Base-by-base conservation (phyloP, 2,329 filamentous ascomycete genomes). In the Penicillium sp. region DNA sequence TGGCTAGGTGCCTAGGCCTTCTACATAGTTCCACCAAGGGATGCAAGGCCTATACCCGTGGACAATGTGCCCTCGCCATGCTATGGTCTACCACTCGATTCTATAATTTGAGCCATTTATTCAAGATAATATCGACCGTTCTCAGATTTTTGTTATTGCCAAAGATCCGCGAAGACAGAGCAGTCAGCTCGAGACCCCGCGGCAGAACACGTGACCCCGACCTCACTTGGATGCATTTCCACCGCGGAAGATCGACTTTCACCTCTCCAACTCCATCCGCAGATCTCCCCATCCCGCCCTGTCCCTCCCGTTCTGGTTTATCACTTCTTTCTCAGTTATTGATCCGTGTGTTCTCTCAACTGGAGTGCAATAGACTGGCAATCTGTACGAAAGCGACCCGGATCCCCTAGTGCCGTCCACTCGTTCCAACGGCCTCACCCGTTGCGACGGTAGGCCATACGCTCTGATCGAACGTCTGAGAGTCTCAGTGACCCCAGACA, bases 181-280 rank as follows among this genome's bases (percentile, higher is more conserved):
- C 9, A 35, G 5, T 20, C 32, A 20, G 15, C 1, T 35, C 32
- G 18, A 37, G 18, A 37, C 33, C 33, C 15, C 3, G 23, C 18
- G 8, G 33, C 5, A 20, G 33, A 10, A 5, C 33, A 37, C 33
- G 33, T 37, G 33, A 37, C 33, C 33, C 18, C 3, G 15, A 37
- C 33, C 15, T 37, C 33, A 37, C 15, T 48, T 61, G 59, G 64
- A 62, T 57, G 57, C 62, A 69, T 67, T 69, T 70, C 67, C 63
- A 67, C 66, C 64, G 59, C 59, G 42, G 54, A 66, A 56, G 59
- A 49, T 47, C 54, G 52, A 68, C 66, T 63, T 67, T 64, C 62
- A 66, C 66, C 67, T 67, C 63, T 60, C 56, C 59, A 59, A 66
- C 61, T 62, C 55, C 61, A 65, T 65, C 55, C 53, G 52, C 50